These are phyloP conservation scores for Penicillium turbatum DNA, from an alignment of 495 filamentous ascomycete genomes.

Conservation along the genomic window DNA sequence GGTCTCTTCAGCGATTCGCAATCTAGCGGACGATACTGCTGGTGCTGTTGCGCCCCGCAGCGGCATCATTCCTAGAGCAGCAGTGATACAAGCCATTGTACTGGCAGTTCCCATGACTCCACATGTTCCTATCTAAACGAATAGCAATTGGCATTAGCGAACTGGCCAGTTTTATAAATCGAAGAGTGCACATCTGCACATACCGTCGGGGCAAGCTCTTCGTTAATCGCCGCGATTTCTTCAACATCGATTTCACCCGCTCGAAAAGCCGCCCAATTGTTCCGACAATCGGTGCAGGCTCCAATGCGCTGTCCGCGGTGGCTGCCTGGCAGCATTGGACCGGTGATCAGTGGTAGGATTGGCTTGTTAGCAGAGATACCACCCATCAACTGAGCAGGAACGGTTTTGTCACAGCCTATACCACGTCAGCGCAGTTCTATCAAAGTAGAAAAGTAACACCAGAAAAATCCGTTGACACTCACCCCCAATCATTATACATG, in stretches of 20 bases:
- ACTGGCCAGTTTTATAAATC: background rate
- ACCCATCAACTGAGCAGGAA: constrained; percentile 65
- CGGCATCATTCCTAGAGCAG: constrained; percentile 61
- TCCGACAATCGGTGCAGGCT: constrained; percentile 64
- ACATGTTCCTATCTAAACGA: constrained; percentile 55
- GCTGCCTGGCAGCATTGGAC: constrained; percentile 65
- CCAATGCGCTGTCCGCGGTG: constrained; percentile 55
- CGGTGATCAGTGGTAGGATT: constrained; percentile 57
- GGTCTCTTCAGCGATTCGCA: constrained; percentile 61
- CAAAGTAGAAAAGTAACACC: background rate
- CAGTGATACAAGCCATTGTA: constrained; percentile 65
- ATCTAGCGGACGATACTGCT: constrained; percentile 59
- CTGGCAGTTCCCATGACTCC: constrained; percentile 68
- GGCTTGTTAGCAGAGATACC: constrained; percentile 67
- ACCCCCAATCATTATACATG: constrained; percentile 63
- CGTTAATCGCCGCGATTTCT: constrained; percentile 61
- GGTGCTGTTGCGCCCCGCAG: constrained; percentile 57
- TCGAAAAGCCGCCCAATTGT: constrained; percentile 62
- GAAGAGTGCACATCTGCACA: constrained; percentile 11
- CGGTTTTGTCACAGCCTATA: constrained; percentile 62
- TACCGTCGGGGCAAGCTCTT: constrained; percentile 63
- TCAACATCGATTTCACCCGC: constrained; percentile 60
- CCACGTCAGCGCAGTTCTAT: background rate
- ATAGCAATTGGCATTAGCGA: background rate
- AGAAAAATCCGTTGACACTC: constrained; percentile 8